Conservation (phyloP, 176 grass and related monocot species). For the Alopecurus myosuroides region DNA sequence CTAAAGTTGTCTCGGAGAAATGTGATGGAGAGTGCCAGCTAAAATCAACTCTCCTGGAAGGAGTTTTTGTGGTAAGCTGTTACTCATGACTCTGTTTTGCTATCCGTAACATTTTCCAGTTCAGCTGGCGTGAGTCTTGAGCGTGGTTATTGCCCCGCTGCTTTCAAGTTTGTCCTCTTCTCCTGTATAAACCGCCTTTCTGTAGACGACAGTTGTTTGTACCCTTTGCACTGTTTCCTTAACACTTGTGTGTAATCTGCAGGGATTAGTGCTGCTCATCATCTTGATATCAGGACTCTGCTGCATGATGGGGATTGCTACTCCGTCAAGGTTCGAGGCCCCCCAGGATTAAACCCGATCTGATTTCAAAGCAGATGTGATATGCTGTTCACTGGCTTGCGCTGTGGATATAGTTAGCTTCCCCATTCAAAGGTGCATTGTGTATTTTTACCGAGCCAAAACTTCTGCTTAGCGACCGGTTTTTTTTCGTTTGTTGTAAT, state of each 20-base stretch:
- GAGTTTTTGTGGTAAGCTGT: constrained; percentile 82
- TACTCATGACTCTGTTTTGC: not conserved
- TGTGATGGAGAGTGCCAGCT: constrained; percentile 77
- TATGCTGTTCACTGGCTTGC: constrained; percentile 4
- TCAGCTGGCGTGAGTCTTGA: not conserved
- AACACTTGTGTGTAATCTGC: constrained; percentile 20
- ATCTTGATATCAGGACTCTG: constrained; percentile 93
- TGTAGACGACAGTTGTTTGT: not conserved
- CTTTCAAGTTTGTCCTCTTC: not conserved
- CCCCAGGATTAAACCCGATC: constrained; percentile 63
- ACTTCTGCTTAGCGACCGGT: not conserved
- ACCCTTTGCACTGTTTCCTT: not conserved
- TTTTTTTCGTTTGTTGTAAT: constrained; percentile 27
- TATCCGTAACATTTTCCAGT: not conserved
- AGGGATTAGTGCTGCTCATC: constrained; percentile 92
- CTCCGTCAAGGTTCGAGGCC: constrained; percentile 79
- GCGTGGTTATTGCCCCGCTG: not conserved
- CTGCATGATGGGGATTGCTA: constrained; percentile 95
- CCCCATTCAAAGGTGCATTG: not conserved
- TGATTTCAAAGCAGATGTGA: not conserved
- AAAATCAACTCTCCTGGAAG: constrained; percentile 86
- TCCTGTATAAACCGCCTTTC: not conserved
- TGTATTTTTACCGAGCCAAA: constrained; percentile 22
- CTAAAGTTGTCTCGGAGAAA: constrained; percentile 35
- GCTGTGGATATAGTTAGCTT: constrained; percentile 36